Evolutionary conservation across 2,329 filamentous ascomycete species (phyloP), one percentile per base, ranked within the genome.

Genomic region (Fusarium nelsonii): DNA sequence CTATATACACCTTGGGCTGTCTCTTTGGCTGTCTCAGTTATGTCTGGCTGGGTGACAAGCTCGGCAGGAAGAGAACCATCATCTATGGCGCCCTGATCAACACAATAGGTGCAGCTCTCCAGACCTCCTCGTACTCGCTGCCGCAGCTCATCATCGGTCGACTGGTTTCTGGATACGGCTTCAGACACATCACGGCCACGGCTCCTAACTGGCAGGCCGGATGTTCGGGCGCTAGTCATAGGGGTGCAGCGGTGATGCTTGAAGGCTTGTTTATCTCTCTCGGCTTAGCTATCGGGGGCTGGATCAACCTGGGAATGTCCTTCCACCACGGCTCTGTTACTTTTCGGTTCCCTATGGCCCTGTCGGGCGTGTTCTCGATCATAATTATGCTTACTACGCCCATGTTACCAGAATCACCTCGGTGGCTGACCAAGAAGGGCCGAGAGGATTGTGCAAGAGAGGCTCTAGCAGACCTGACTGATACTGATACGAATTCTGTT

Each of bases 181-280:
- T 58, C 3, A 49, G 56, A 6, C 56, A 55, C 1, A 58, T 58
- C 6, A 55, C 56, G 3, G 49, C 49, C 6, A 58, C 56, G 2
- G 56, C 49, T 55, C 49, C 56, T 0, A 58, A 58, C 10, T 58
- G 49, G 56, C 49, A 55, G 5, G 49, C 56, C 4, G 56, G 55
- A 16, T 55, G 56, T 28, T 58, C 56, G 32, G 56, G 56, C 0
- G 56, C 56, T 20, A 32, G 49, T n/a, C 56, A 45, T 3, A n/a
- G 56, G 1, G 56, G 56, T 15, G 56, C 49, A 3, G 56, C 40
- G 18, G 49, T 58, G 9, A 58, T 58, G 40, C 49, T 58, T 2
- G 56, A 58, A 20, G 56, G 56, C 4, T 39, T 58, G 1, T 45
- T 58, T 3, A 58, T 55, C 7, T 58, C 56, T 3, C 26, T 58